A percentile compares a stretch with the other conserved stretches of the same genome.
Conservation (phyloP, 129 eudicot genomes). For the Daucus carota region DH1_v3.0 NC_030384.2:36556001-36556500, state of each 20-base stretch:
- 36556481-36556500: constrained; percentile 12
- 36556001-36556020: background rate
- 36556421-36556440: constrained; percentile 78
- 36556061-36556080: background rate
- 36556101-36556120: background rate
- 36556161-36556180: background rate
- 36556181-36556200: background rate
- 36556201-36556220: constrained; percentile 64
- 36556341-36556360: constrained; percentile 68
- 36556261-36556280: constrained; percentile 74
- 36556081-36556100: background rate
- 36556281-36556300: constrained; percentile 55
- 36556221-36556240: constrained; percentile 64
- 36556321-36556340: constrained; percentile 42
- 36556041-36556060: background rate
- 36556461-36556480: constrained; percentile 1
- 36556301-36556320: constrained; percentile 46
- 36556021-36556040: background rate
- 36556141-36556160: background rate
- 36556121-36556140: constrained; percentile 7
- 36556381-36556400: constrained; percentile 53
- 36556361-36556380: constrained; percentile 69
- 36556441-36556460: constrained; percentile 87
- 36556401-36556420: constrained; percentile 76
- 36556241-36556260: constrained; percentile 62